Percentiles rank a stretch among this genome's conserved stretches.
phyloP scores from a whole-genome alignment of 2,329 filamentous ascomycete species.

The Cladosporium colombiae region DNA sequence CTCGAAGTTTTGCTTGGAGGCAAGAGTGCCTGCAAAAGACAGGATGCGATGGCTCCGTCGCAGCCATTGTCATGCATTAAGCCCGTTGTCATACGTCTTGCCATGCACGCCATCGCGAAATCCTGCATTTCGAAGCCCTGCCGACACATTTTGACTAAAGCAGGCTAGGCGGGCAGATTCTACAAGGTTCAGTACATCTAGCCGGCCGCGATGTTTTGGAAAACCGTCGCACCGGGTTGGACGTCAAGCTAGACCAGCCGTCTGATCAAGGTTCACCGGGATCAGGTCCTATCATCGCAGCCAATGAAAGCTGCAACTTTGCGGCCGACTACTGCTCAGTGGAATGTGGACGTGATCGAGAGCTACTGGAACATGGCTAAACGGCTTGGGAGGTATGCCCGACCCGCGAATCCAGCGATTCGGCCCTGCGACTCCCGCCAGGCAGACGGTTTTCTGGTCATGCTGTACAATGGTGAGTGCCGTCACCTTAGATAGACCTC shows the following conservation, averaged over 20 bases:
- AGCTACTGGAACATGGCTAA: constrained; percentile 7
- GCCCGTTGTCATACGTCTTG: not conserved
- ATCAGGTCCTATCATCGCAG: not conserved
- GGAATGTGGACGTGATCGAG: not conserved
- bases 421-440: not conserved
- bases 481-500: not conserved
- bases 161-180: not conserved
- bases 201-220: not conserved
- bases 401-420: not conserved
- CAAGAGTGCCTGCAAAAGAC: not conserved
- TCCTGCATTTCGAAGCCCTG: not conserved
- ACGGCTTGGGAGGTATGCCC: not conserved
- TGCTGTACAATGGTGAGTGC: not conserved
- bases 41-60: not conserved
- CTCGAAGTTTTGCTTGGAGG: not conserved
- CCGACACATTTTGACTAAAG: constrained; percentile 3
- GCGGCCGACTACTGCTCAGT: not conserved
- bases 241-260: not conserved
- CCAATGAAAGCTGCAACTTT: not conserved
- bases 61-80: not conserved
- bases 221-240: not conserved
- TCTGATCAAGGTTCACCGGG: not conserved
- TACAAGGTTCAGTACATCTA: not conserved
- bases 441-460: not conserved
- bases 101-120: constrained; percentile 4